These are phyloP conservation scores for Bremia lactucae DNA, from an alignment of 352 stramenopile genomes.

Conservation along the genomic window DNA sequence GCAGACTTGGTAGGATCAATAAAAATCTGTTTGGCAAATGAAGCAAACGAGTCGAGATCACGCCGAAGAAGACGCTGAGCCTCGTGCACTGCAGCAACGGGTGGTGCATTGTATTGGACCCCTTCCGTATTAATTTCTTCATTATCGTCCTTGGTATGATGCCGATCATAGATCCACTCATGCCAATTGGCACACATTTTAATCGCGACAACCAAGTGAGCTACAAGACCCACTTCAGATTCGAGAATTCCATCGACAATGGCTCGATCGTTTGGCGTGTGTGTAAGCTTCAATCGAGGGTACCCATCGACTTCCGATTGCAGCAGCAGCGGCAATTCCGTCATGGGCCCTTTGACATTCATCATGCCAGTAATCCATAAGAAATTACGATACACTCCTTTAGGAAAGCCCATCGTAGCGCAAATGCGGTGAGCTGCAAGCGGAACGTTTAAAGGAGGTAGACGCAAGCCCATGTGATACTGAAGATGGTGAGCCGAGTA, in stretches of 20 bases:
- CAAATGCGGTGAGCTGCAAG: constrained; percentile 46
- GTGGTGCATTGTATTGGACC: constrained; percentile 3
- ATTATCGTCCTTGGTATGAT: constrained; percentile 5
- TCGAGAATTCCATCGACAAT: constrained; percentile 25
- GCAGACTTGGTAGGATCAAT: constrained; percentile 21
- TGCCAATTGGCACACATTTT: constrained; percentile 71
- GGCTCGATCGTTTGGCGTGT: constrained; percentile 13
- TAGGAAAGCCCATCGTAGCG: constrained; percentile 42
- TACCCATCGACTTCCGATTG: constrained; percentile 8
- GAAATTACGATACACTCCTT: constrained; percentile 53
- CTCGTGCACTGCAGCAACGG: constrained; percentile 5
- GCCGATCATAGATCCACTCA: constrained; percentile 64
- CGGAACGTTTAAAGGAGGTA: constrained; percentile 62
- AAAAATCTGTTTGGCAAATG: constrained; percentile 40
- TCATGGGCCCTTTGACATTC: constrained; percentile 30
- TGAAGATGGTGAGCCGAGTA: constrained; percentile 50
- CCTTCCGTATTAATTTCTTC: constrained; percentile 13
- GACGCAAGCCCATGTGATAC: constrained; percentile 53
- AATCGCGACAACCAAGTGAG: constrained; percentile 50
- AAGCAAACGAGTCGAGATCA: constrained; percentile 38
- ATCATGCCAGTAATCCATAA: constrained; percentile 49
- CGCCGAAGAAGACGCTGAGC: constrained; percentile 24
- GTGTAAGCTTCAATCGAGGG: constrained; percentile 8
- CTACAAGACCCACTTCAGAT: constrained; percentile 44
- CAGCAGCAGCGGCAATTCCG: constrained; percentile 31